Evolutionary conservation across 2,329 filamentous ascomycete genomes (phyloP).

Genomic region (Lasiodiplodia theobromae): DNA sequence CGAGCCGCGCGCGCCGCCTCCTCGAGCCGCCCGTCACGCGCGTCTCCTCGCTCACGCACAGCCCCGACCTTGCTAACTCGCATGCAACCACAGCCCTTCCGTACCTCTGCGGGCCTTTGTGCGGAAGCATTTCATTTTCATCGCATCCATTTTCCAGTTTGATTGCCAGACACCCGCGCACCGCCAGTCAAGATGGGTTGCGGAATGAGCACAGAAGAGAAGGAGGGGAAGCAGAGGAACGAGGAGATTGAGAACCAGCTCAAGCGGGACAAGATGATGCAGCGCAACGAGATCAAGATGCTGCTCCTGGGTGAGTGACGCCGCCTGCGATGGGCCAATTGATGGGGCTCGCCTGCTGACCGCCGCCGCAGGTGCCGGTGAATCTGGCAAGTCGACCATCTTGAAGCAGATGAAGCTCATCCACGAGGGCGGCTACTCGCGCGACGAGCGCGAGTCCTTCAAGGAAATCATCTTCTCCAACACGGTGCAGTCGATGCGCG

Average conservation of each 20-base stretch:
- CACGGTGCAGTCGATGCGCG: constrained; percentile 74
- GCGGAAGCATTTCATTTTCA: constrained; percentile 27
- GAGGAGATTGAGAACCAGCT: constrained; percentile 99
- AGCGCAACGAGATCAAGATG: constrained; percentile 99
- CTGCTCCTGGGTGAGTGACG: constrained; percentile 83
- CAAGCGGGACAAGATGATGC: constrained; percentile 98
- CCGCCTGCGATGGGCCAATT: constrained; percentile 28
- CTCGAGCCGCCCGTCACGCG: constrained; percentile 19
- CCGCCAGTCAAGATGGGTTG: constrained; percentile 84
- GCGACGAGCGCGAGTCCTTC: constrained; percentile 78
- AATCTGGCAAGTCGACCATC: constrained; percentile 95
- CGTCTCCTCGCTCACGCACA: constrained; percentile 24
- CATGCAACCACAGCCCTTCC: constrained; percentile 20
- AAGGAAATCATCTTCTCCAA: constrained; percentile 77
- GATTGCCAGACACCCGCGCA: not conserved
- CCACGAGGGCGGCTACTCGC: constrained; percentile 97
- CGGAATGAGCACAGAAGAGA: constrained; percentile 99
- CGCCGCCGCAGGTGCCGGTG: constrained; percentile 78
- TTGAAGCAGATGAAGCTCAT: constrained; percentile 99
- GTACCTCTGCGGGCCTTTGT: constrained; percentile 29
- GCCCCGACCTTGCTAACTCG: constrained; percentile 23
- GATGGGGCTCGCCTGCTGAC: constrained; percentile 31
- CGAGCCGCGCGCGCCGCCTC: constrained; percentile 20
- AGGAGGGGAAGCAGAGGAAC: constrained; percentile 99
- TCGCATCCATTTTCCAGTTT: constrained; percentile 13